Conservation (phyloP, 2,329 filamentous ascomycete genomes). For the Beauveria medogensis region DNA sequence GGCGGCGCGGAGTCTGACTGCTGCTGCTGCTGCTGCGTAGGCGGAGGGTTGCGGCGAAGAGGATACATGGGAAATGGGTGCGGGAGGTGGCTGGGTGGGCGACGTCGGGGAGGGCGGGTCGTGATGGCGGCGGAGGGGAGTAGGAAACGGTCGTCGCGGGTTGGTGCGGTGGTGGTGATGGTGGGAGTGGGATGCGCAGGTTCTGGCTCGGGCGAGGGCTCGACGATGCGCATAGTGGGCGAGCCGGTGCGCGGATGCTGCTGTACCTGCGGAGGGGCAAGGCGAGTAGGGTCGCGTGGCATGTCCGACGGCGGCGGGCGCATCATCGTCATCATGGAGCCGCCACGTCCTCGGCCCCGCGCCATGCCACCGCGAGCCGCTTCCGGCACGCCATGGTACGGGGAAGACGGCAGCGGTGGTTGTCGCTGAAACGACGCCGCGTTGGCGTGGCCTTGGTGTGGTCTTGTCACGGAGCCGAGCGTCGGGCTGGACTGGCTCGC, state of each 20-base stretch:
- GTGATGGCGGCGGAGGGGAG: conserved; percentile 10
- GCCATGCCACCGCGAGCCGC: background rate
- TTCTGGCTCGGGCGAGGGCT: conserved; percentile 26
- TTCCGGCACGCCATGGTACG: background rate
- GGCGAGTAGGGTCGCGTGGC: conserved; percentile 16
- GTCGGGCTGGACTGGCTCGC: conserved; percentile 36
- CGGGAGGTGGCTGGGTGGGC: conserved; percentile 9
- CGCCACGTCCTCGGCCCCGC: background rate
- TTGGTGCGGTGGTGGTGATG: conserved; percentile 8
- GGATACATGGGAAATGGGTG: conserved; percentile 11
- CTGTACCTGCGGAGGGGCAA: background rate
- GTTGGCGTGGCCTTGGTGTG: background rate
- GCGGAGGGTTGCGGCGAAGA: background rate
- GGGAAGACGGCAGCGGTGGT: conserved; percentile 2
- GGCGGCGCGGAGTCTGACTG: too few relatives aligned
- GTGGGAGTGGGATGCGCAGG: conserved; percentile 16
- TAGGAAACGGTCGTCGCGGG: conserved; percentile 14
- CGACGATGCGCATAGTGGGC: conserved; percentile 30
- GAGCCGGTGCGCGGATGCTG: conserved; percentile 16
- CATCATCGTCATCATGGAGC: background rate
- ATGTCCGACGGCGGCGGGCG: conserved; percentile 6
- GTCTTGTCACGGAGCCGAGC: conserved; percentile 14
- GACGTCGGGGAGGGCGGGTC: background rate
- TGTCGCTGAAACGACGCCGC: conserved; percentile 7
- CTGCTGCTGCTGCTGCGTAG: background rate